These are phyloP conservation scores for Raddia guianensis DNA, from an alignment of 176 grass and related monocot genomes.

Conservation along the genomic window DNA sequence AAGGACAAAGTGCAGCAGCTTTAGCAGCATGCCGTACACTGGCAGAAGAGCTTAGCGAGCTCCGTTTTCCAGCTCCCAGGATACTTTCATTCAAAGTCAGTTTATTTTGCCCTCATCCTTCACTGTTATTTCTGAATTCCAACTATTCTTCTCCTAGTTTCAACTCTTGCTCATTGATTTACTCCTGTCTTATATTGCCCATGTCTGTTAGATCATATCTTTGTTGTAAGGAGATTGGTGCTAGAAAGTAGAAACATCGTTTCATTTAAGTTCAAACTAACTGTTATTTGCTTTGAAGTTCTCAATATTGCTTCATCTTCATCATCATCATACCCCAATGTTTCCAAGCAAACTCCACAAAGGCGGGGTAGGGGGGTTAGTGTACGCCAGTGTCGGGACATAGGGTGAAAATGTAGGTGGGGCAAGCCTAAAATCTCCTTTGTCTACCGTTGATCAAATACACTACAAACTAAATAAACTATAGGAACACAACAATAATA, in stretches of 20 bases:
- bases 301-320: background rate
- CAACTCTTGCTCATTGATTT: background rate
- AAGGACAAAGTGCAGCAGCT: conserved; percentile 84
- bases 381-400: too few species aligned
- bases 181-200: conserved; percentile 2
- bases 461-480: too few species aligned
- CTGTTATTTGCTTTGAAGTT: conserved; percentile 18
- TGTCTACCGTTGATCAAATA: too few species aligned
- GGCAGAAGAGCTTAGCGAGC: conserved; percentile 86
- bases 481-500: too few species aligned
- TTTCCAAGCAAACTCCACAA: too few species aligned
- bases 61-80: conserved; percentile 91
- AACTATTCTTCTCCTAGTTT: conserved; percentile 1
- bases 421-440: too few species aligned
- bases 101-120: conserved; percentile 42
- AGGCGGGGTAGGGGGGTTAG: too few species aligned
- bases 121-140: conserved; percentile 1
- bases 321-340: too few species aligned
- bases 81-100: conserved; percentile 96
- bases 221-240: conserved; percentile 9
- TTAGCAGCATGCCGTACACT: conserved; percentile 94
- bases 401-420: too few species aligned
- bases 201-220: conserved; percentile 18
- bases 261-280: background rate
- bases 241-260: background rate